Evolutionary conservation across 257 asterid genomes (phyloP), one percentile per base, ranked within the genome.

Genomic region (Paulownia fortunei): DNA sequence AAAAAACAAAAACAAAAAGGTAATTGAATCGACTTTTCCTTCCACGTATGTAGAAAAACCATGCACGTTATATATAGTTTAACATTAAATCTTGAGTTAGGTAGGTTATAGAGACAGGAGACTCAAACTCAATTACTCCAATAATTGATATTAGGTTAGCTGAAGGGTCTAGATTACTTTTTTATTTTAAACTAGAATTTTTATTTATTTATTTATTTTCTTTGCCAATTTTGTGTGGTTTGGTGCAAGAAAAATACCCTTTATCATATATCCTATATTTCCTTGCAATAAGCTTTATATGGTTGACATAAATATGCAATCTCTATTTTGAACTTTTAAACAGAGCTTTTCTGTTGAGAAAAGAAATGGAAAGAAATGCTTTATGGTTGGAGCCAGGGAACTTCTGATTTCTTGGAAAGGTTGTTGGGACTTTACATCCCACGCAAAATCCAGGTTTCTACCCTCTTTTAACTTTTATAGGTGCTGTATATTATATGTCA

Each of bases 331-430:
- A 23, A 3, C 37, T 12, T 41, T 59, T 59, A 13, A 36, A 15
- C 81, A 77, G 90, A 86, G 86, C 63, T 68, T 83, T 71, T 79
- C 36, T 59, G 74, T 86, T 37, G 82, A 86, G 16, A 72, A 47
- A 30, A 78, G 36, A 49, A 79, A 69, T 34, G 85, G 85, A 13
- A 84, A 81, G 64, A 84, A 73, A 7, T 81, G 86, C 46, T 80
- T 58, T 39, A 80, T 89, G 89, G 51, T 92, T 64, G 87, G 88
- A 76, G 88, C 96, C 30, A 82, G 81, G 24, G 88, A 86, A 71
- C 92, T 90, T 66, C 62, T 30, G 26, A 85, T 90, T 54, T 72
- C 87, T 16, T 87, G 96, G 92, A 84, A 76, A 67, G 81, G 86
- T 13, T 84, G 84, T 79, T 90, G 93, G 96, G 82, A 82, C 27